phyloP scores from a whole-genome alignment of 202 grass and related monocot genomes.

The Panicum virgatum region DNA sequence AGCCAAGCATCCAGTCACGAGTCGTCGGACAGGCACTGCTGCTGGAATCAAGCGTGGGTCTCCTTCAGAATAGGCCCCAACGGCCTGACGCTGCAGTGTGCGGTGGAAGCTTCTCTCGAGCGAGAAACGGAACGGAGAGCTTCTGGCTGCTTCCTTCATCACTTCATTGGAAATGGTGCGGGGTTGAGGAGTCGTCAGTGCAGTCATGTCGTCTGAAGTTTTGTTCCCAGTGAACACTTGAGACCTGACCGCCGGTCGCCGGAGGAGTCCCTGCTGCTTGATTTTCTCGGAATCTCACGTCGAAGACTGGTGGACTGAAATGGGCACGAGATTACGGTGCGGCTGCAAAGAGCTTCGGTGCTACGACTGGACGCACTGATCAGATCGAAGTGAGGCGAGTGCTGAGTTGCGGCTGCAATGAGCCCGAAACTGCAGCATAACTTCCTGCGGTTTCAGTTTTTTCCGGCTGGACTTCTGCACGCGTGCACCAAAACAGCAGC shows the following conservation, averaged over 20 bases:
- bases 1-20: neutral
- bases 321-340: neutral
- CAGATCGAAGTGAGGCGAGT: no score
- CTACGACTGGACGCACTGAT: neutral
- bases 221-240: constrained; percentile 8
- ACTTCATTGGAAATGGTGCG: neutral
- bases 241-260: neutral
- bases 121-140: neutral
- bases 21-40: neutral
- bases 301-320: neutral
- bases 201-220: neutral
- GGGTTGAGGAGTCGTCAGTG: neutral
- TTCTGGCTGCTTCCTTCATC: neutral
- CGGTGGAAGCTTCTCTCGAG: neutral
- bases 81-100: neutral
- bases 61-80: neutral
- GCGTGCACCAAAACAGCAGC: neutral
- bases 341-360: neutral
- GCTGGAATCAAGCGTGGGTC: neutral
- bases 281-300: constrained; percentile 9
- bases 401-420: neutral
- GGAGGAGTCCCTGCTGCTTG: neutral
- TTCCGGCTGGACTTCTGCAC: neutral
- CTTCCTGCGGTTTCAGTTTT: neutral
- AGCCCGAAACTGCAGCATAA: neutral